Percentiles rank a stretch among this genome's conserved stretches.
These are phyloP conservation scores for Periconia sp. DNA, from an alignment of 2,329 filamentous ascomycete genomes.

Conservation along the genomic window DNA sequence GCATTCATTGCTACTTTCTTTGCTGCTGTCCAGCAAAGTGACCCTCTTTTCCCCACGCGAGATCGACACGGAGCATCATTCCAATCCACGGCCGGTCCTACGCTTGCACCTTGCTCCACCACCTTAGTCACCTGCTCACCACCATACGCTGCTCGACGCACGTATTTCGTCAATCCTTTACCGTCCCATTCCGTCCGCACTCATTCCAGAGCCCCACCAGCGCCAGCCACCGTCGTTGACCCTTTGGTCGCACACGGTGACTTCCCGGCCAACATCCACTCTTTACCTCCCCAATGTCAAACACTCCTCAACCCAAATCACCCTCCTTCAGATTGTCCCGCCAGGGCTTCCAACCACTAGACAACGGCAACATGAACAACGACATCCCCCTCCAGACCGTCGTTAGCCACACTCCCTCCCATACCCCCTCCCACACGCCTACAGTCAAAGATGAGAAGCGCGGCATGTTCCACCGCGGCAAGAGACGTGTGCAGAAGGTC, in stretches of 20 bases:
- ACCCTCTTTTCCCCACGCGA: neutral
- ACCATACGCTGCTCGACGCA: neutral
- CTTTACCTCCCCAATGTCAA: neutral
- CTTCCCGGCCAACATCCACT: neutral
- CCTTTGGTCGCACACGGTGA: neutral
- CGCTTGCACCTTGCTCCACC: neutral
- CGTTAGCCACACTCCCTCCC: constrained; percentile 49
- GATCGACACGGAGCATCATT: neutral
- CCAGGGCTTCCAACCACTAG: constrained; percentile 38
- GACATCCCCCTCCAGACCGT: constrained; percentile 64
- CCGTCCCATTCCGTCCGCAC: neutral
- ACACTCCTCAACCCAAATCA: constrained; percentile 17
- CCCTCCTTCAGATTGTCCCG: constrained; percentile 28
- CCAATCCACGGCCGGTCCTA: neutral
- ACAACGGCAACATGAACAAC: constrained; percentile 44
- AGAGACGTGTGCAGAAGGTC: constrained; percentile 26
- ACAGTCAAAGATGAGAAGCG: constrained; percentile 37
- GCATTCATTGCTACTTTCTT: neutral
- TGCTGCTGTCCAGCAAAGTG: neutral
- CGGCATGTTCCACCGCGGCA: constrained; percentile 41
- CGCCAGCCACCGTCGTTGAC: neutral
- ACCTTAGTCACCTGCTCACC: neutral
- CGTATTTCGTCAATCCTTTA: neutral
- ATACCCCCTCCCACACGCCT: constrained; percentile 39
- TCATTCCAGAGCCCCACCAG: neutral